These are phyloP conservation scores for Vinca major DNA, from an alignment of 305 asterid genomes.

Conservation along the genomic window DNA sequence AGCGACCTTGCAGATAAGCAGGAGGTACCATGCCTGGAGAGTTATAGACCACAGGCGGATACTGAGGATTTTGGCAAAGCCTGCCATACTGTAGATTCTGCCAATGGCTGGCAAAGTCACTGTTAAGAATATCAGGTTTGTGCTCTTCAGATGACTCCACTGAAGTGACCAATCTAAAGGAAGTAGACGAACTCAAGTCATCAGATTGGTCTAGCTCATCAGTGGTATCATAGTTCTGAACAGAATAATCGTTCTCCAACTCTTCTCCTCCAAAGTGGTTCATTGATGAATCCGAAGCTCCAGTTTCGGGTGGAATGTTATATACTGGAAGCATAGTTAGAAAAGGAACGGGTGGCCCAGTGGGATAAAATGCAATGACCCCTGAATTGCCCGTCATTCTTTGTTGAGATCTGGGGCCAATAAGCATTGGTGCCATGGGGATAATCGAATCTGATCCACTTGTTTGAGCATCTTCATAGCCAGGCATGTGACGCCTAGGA, in stretches of 20 bases:
- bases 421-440: conserved; percentile 67
- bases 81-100: conserved; percentile 83
- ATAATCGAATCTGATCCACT: conserved; percentile 63
- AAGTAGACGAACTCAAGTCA: conserved; percentile 36
- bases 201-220: conserved; percentile 49
- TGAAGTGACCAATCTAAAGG: conserved; percentile 41
- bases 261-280: conserved; percentile 45
- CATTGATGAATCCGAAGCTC: conserved; percentile 46
- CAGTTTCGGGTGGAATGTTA: conserved; percentile 55
- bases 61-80: conserved; percentile 66
- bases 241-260: conserved; percentile 37
- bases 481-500: conserved; percentile 45
- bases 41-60: conserved; percentile 46
- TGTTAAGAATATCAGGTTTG: conserved; percentile 70
- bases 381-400: conserved; percentile 61
- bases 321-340: conserved; percentile 82
- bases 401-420: conserved; percentile 61
- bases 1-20: conserved; percentile 62
- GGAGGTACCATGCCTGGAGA: conserved; percentile 89
- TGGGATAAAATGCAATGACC: conserved; percentile 70
- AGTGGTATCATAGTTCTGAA: conserved; percentile 33
- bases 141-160: conserved; percentile 41
- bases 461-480: conserved; percentile 58
- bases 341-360: conserved; percentile 98
- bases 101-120: conserved; percentile 92